These are phyloP conservation scores for Chrysanthemum lavandulifolium DNA, from an alignment of 129 eudicot species.

Conservation along the genomic window DNA sequence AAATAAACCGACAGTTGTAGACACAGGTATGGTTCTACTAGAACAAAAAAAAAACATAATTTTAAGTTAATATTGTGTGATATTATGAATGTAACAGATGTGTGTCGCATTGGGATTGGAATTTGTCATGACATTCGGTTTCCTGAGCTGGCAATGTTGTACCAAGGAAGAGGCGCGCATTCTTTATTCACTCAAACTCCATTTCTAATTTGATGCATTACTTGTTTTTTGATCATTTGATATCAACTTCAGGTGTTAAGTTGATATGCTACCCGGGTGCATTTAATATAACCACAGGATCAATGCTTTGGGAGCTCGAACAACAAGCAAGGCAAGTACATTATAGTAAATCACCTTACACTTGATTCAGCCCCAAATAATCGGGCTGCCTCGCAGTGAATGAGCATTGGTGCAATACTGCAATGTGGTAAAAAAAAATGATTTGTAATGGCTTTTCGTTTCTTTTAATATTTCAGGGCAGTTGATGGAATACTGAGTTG, in stretches of 20 bases:
- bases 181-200: not conserved
- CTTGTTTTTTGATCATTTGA: not conserved
- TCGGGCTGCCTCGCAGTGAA: not conserved
- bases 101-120: constrained; percentile 44
- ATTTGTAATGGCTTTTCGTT: not conserved
- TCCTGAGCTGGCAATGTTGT: constrained; percentile 9
- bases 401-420: not conserved
- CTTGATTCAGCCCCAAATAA: too few species aligned
- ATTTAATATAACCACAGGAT: not conserved
- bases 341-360: not conserved
- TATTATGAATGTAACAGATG: constrained; percentile 24
- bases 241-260: not conserved
- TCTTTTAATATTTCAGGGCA: not conserved
- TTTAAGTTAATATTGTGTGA: too few species aligned
- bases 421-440: not conserved
- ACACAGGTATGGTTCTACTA: not conserved
- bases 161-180: not conserved
- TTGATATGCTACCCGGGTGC: constrained; percentile 4
- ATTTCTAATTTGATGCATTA: not conserved
- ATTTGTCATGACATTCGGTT: constrained; percentile 36
- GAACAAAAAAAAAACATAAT: too few species aligned
- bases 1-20: not conserved
- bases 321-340: constrained; percentile 8
- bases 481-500: not conserved
- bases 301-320: not conserved